Evolutionary conservation across 2,329 filamentous ascomycete genomes (phyloP).

Genomic region (Cercospora zeae-maydis): DNA sequence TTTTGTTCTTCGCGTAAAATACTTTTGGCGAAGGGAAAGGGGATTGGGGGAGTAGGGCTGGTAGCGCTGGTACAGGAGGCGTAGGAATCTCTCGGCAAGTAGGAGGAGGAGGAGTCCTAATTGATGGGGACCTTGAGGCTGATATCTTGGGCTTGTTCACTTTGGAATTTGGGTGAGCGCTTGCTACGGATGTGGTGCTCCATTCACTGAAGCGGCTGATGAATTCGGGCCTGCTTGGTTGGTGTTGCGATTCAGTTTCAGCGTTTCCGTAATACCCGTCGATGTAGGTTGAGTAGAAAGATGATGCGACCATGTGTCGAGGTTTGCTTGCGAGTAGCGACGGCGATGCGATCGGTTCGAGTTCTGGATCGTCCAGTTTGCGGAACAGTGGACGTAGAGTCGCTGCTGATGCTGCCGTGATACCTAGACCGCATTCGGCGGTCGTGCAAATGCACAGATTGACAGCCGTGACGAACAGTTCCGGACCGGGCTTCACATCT

Average conservation of each 20-base stretch:
- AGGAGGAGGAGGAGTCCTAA: neutral
- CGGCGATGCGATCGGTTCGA: neutral
- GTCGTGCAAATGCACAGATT: constrained; percentile 34
- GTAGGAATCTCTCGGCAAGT: neutral
- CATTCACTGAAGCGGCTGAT: constrained; percentile 18
- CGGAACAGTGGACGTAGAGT: constrained; percentile 35
- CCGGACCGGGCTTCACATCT: constrained; percentile 16
- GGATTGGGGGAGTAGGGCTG: neutral
- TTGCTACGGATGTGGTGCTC: neutral
- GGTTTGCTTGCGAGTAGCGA: neutral
- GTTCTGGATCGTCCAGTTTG: constrained; percentile 18
- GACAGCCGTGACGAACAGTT: constrained; percentile 29
- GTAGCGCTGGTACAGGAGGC: neutral
- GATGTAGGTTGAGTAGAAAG: constrained; percentile 8
- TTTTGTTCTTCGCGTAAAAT: too few relatives aligned
- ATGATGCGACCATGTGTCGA: neutral
- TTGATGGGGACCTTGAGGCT: neutral
- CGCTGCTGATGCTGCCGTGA: constrained; percentile 35
- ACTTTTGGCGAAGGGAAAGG: too few relatives aligned
- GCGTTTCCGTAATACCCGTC: constrained; percentile 3
- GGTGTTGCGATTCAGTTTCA: neutral
- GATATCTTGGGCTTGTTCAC: neutral
- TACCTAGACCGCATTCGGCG: constrained; percentile 37
- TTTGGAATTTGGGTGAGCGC: neutral
- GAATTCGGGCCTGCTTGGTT: constrained; percentile 6